Evolutionary conservation across 805 yeast genomes (phyloP).

Genomic region (Lipomyces oligophaga): DNA sequence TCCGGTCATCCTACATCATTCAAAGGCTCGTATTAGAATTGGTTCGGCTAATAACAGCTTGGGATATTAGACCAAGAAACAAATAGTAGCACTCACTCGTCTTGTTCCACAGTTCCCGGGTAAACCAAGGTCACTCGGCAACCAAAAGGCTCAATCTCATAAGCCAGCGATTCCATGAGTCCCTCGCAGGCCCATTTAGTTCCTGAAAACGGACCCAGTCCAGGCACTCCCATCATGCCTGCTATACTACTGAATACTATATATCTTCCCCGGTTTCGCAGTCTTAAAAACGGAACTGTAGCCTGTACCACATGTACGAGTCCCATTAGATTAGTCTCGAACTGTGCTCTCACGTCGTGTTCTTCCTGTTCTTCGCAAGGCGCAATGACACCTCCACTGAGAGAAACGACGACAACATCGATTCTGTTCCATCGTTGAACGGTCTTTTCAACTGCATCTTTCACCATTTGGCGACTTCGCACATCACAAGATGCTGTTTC

Average conservation of each 20-base stretch:
- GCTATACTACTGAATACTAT: conserved; percentile 29
- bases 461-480: conserved; percentile 24
- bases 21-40: no score
- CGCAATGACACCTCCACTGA: conserved; percentile 29
- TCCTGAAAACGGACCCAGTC: conserved; percentile 33
- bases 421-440: conserved; percentile 29
- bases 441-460: conserved; percentile 29
- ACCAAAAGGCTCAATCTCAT: conserved; percentile 31
- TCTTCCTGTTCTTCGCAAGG: conserved; percentile 34
- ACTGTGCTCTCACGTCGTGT: conserved; percentile 31
- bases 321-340: conserved; percentile 33
- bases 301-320: conserved; percentile 32
- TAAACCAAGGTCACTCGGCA: conserved; percentile 22
- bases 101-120: conserved; percentile 22
- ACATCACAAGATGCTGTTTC: conserved; percentile 28
- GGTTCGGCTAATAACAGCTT: neutral
- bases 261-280: conserved; percentile 26
- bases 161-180: conserved; percentile 33
- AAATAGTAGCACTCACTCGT: conserved; percentile 4
- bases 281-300: conserved; percentile 28
- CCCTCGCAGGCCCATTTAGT: conserved; percentile 38
- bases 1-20: conserved; percentile 6
- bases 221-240: conserved; percentile 36
- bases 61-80: neutral
- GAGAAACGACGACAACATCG: conserved; percentile 32